A percentile compares a stretch with the other conserved stretches of the same genome.
phyloP scores from a whole-genome alignment of 768 basidiomycete species.

The Hortiboletus campestris region DNA sequence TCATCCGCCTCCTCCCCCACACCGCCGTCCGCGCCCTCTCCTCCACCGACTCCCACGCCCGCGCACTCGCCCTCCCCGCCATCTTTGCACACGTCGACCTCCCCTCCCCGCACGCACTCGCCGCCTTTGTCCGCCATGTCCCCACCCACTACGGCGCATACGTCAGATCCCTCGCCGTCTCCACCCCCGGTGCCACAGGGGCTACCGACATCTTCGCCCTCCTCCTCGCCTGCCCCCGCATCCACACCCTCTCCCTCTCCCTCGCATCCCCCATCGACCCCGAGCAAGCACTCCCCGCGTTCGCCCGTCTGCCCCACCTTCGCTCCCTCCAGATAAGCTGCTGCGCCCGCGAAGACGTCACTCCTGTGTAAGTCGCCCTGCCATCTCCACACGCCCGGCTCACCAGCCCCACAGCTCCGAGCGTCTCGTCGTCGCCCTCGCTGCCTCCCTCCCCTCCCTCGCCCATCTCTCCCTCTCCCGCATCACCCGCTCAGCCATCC shows the following conservation, averaged over 20 bases:
- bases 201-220: constrained; percentile 50
- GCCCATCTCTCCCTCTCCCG: constrained; percentile 57
- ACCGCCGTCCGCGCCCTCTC: constrained; percentile 49
- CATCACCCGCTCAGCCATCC: constrained; percentile 64
- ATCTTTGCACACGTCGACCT: constrained; percentile 60
- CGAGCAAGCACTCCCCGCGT: constrained; percentile 19
- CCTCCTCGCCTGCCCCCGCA: constrained; percentile 47
- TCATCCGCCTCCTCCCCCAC: constrained; percentile 49
- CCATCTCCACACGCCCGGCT: not conserved
- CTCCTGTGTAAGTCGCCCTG: constrained; percentile 35
- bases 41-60: constrained; percentile 46
- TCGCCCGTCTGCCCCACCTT: constrained; percentile 16
- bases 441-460: constrained; percentile 55
- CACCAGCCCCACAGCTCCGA: constrained; percentile 38
- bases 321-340: constrained; percentile 20
- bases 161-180: constrained; percentile 49
- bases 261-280: constrained; percentile 28
- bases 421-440: constrained; percentile 66
- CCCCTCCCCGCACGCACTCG: constrained; percentile 43
- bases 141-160: constrained; percentile 53
- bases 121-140: constrained; percentile 53
- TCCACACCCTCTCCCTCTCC: constrained; percentile 32
- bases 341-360: constrained; percentile 33
- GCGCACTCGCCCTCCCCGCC: constrained; percentile 54
- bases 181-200: constrained; percentile 38